Percentiles rank a stretch among this genome's conserved stretches.
Conservation (phyloP, 805 yeast species). For the Metschnikowia hibisci region DNA sequence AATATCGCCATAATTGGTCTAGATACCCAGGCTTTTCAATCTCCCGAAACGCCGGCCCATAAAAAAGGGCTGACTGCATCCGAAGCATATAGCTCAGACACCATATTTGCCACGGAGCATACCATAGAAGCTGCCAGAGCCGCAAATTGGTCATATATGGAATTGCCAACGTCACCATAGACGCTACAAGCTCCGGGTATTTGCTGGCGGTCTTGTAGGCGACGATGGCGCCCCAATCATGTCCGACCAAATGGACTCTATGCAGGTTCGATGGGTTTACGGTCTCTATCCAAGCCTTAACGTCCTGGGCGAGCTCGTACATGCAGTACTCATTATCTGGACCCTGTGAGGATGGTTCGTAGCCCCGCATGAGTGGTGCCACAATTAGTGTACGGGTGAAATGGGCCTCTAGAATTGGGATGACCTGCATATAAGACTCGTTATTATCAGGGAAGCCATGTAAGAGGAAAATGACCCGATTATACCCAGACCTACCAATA, state of each 20-base stretch:
- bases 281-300: constrained; percentile 28
- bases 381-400: constrained; percentile 23
- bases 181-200: constrained; percentile 32
- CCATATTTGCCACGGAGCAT: constrained; percentile 34
- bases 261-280: constrained; percentile 18
- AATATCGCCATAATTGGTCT: constrained; percentile 31
- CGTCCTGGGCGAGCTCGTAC: constrained; percentile 31
- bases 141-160: constrained; percentile 31
- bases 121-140: constrained; percentile 26
- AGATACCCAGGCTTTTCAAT: constrained; percentile 25
- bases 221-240: constrained; percentile 44
- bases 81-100: constrained; percentile 34
- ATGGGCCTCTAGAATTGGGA: constrained; percentile 19
- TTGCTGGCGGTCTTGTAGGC: constrained; percentile 31
- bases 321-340: constrained; percentile 23
- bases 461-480: constrained; percentile 24
- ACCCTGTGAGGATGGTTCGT: constrained; percentile 32
- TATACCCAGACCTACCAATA: constrained; percentile 5
- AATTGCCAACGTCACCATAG: constrained; percentile 36
- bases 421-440: constrained; percentile 23
- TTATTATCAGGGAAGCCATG: constrained; percentile 42
- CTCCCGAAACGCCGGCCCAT: constrained; percentile 15
- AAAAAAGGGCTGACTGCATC: constrained; percentile 30
- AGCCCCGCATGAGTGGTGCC: constrained; percentile 38
- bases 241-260: constrained; percentile 39